Conservation (phyloP, 768 basidiomycete species). For the Tulasnella sp. region DNA sequence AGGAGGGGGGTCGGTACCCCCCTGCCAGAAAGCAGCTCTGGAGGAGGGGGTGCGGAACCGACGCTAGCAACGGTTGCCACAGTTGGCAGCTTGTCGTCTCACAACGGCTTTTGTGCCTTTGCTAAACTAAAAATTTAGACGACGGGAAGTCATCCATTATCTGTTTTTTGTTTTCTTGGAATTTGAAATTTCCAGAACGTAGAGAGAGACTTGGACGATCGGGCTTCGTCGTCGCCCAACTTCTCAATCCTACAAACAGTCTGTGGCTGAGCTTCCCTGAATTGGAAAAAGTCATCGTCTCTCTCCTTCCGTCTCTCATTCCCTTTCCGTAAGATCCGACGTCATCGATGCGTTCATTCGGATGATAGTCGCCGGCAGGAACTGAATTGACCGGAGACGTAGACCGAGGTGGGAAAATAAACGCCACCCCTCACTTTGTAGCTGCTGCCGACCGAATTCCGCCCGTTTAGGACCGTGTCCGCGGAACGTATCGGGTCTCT, state of each 20-base stretch:
- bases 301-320: too few species aligned
- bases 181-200: not conserved
- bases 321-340: not conserved
- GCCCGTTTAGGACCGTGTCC: not conserved
- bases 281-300: not conserved
- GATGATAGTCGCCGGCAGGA: not conserved
- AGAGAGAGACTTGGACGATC: too few species aligned
- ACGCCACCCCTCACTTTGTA: not conserved
- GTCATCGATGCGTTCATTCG: not conserved
- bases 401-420: too few species aligned
- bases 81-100: too few species aligned
- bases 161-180: too few species aligned
- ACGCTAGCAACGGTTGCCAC: too few species aligned
- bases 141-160: not conserved
- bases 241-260: not conserved
- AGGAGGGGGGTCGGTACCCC: too few species aligned
- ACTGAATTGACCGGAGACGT: not conserved
- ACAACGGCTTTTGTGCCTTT: too few species aligned
- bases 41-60: too few species aligned
- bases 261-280: not conserved
- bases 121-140: not conserved
- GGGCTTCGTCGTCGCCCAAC: not conserved
- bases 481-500: not conserved
- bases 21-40: too few species aligned
- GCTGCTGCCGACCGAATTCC: not conserved